Evolutionary conservation across 371 early-diverging fungal species (phyloP).

Genomic region (Mortierella sp.): DNA sequence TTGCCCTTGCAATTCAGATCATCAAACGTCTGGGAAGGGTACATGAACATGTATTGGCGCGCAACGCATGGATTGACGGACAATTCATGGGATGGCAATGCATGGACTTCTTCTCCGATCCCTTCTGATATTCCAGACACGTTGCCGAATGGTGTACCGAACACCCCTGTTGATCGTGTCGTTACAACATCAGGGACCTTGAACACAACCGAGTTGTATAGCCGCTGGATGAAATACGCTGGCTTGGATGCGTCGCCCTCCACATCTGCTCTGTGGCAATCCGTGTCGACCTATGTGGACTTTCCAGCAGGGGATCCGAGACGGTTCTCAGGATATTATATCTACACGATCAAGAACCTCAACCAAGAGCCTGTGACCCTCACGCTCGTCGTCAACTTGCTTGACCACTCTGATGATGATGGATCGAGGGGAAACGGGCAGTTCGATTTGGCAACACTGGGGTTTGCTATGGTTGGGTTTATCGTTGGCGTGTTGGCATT

Average conservation of each 20-base stretch:
- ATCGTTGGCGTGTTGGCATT: slow-evolving; percentile 27
- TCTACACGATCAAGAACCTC: slow-evolving; percentile 37
- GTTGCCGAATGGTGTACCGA: background rate
- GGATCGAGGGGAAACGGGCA: background rate
- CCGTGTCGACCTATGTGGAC: slow-evolving; percentile 4
- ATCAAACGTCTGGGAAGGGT: slow-evolving; percentile 50
- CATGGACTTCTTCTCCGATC: slow-evolving; percentile 19
- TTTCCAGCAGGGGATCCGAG: slow-evolving; percentile 39
- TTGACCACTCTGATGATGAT: slow-evolving; percentile 11
- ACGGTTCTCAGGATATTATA: slow-evolving; percentile 49
- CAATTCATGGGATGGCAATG: slow-evolving; percentile 30
- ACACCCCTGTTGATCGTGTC: slow-evolving; percentile 1
- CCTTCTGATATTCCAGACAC: slow-evolving; percentile 19
- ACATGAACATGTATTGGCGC: slow-evolving; percentile 54
- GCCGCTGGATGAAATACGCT: slow-evolving; percentile 32
- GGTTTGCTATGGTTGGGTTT: slow-evolving; percentile 40
- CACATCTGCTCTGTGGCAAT: slow-evolving; percentile 18
- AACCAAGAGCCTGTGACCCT: slow-evolving; percentile 15
- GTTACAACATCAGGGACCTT: slow-evolving; percentile 21
- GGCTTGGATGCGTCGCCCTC: slow-evolving; percentile 36
- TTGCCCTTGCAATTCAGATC: slow-evolving; percentile 18
- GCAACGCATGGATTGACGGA: slow-evolving; percentile 44
- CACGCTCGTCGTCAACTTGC: slow-evolving; percentile 21
- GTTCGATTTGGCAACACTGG: slow-evolving; percentile 37
- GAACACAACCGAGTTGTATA: slow-evolving; percentile 26